Evolutionary conservation across 2,329 filamentous ascomycete genomes (phyloP).

Genomic region (Colletotrichum cordylinicola): DNA sequence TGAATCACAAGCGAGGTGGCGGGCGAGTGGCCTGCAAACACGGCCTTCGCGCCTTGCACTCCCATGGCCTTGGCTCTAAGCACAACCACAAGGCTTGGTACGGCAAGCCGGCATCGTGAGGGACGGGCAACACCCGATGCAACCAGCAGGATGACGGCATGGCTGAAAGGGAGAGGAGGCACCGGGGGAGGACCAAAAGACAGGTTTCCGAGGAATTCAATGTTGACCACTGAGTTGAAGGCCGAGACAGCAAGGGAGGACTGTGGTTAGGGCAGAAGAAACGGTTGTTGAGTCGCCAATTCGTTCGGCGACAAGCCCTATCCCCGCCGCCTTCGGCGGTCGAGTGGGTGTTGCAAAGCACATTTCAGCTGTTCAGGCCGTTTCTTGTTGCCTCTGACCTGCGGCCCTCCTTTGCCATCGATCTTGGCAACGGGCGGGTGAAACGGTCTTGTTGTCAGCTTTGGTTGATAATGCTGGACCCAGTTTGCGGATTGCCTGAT

Average conservation of each 20-base stretch:
- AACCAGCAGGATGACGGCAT: slow-evolving; percentile 12
- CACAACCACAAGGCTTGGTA: slow-evolving; percentile 14
- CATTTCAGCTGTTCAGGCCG: neutral
- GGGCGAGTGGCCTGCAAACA: slow-evolving; percentile 1
- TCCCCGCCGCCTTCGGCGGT: neutral
- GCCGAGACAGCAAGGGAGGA: neutral
- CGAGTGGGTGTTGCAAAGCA: neutral
- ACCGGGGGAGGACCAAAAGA: neutral
- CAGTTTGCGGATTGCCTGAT: neutral
- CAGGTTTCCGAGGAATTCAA: neutral
- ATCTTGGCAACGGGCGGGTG: slow-evolving; percentile 14
- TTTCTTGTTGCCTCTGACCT: neutral
- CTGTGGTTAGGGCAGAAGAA: neutral
- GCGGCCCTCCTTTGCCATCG: neutral
- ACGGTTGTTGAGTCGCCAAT: neutral
- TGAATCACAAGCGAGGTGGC: slow-evolving; percentile 4
- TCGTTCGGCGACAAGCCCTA: neutral
- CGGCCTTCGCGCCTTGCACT: neutral
- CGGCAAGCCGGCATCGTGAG: slow-evolving; percentile 20
- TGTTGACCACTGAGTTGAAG: neutral
- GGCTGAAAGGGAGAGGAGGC: neutral
- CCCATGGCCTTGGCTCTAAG: neutral
- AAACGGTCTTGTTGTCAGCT: neutral
- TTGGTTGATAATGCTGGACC: neutral
- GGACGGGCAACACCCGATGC: neutral